These are phyloP conservation scores for Barbarea vulgaris DNA, from an alignment of 345 rosid species.

Conservation along the genomic window DNA sequence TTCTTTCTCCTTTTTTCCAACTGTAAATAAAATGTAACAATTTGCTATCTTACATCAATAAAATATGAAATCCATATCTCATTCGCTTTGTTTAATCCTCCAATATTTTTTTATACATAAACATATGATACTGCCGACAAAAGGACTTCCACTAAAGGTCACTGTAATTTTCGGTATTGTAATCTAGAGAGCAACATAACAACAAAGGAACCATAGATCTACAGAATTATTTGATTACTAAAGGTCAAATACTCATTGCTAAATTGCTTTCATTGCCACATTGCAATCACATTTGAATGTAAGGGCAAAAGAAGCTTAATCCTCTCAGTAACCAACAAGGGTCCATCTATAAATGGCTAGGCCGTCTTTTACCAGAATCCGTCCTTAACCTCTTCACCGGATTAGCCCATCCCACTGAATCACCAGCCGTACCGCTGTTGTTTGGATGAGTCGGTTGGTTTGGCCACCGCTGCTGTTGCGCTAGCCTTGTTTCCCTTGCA, in stretches of 20 bases:
- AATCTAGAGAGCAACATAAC: slow-evolving; percentile 27
- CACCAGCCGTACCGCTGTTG: slow-evolving; percentile 54
- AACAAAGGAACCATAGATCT: slow-evolving; percentile 12
- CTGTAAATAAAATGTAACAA: slow-evolving; percentile 25
- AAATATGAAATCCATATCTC: slow-evolving; percentile 15
- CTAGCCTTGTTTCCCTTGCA: slow-evolving; percentile 57
- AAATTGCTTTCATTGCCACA: slow-evolving; percentile 26
- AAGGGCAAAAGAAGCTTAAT: slow-evolving; percentile 28
- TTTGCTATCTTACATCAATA: background rate
- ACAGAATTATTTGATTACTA: slow-evolving; percentile 34
- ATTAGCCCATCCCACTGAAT: slow-evolving; percentile 94
- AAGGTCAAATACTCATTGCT: slow-evolving; percentile 24
- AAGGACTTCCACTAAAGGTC: slow-evolving; percentile 12
- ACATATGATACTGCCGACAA: slow-evolving; percentile 16
- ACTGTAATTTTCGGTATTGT: background rate
- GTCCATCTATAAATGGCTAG: slow-evolving; percentile 68
- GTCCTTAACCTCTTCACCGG: slow-evolving; percentile 97
- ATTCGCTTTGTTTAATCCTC: slow-evolving; percentile 2
- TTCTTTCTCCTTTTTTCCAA: background rate
- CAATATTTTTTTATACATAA: slow-evolving; percentile 19
- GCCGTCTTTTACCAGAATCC: slow-evolving; percentile 89
- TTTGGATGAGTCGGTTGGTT: slow-evolving; percentile 63
- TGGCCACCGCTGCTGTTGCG: slow-evolving; percentile 78
- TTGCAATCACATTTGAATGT: slow-evolving; percentile 14
- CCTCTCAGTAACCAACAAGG: slow-evolving; percentile 10